A percentile compares a stretch with the other conserved stretches of the same genome.
These are phyloP conservation scores for Calonectria hongkongensis DNA, from an alignment of 2,329 filamentous ascomycete species.

Conservation along the genomic window DNA sequence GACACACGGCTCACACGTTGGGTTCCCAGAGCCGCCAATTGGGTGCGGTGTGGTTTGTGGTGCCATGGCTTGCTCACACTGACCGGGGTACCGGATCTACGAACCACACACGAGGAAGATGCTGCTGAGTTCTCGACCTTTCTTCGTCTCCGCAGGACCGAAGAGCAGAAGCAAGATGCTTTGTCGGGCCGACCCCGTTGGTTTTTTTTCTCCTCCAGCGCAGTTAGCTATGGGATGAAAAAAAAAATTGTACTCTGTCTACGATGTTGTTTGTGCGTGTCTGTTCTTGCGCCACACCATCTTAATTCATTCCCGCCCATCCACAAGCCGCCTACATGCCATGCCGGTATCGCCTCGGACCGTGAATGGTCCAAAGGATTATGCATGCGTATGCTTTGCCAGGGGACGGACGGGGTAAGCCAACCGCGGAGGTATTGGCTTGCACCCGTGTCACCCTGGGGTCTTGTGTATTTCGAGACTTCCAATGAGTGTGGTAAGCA, in stretches of 20 bases:
- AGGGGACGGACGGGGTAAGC: constrained; percentile 16
- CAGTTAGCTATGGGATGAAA: not conserved
- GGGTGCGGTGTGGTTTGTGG: constrained; percentile 10
- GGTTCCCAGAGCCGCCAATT: constrained; percentile 34
- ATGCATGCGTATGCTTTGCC: constrained; percentile 28
- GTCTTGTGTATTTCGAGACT: constrained; percentile 10
- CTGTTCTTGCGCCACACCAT: constrained; percentile 18
- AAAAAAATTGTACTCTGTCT: not conserved
- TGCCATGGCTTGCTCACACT: not conserved
- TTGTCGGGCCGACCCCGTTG: constrained; percentile 20
- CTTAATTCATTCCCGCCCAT: constrained; percentile 23
- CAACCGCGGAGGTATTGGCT: constrained; percentile 37
- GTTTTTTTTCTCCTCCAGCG: not conserved
- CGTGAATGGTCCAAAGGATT: constrained; percentile 30
- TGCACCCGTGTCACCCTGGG: constrained; percentile 22
- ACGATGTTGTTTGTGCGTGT: not conserved
- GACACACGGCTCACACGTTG: constrained; percentile 30
- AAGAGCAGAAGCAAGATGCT: not conserved
- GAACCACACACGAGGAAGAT: not conserved
- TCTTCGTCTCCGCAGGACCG: constrained; percentile 31
- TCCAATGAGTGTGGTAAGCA: constrained; percentile 1
- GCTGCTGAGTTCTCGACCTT: not conserved
- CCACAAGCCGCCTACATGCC: constrained; percentile 17
- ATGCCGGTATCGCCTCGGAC: constrained; percentile 42
- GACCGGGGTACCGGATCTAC: constrained; percentile 15